Base-by-base conservation (phyloP, 2,329 filamentous ascomycete genomes). In the Aspergillus quadricinctus region DNA sequence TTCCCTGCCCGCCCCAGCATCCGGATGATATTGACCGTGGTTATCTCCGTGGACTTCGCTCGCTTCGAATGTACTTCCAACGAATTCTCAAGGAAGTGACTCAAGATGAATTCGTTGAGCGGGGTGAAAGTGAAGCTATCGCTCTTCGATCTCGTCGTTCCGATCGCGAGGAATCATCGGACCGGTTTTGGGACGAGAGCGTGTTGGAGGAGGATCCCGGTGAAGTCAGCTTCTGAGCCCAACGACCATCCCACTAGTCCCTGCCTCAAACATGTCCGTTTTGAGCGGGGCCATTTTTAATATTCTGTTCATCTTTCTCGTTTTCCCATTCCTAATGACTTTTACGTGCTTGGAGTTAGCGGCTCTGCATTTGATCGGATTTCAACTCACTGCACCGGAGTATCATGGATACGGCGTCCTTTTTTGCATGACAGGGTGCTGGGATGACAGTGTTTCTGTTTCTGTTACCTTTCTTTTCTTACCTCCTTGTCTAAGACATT, bases 41-140 rank as follows among this genome's bases (percentile, higher is more conserved):
- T 0, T 99, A 97, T 67, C 78, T 99, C 43, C 87, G 92, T 55
- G 94, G 94, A 0, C 75, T 99, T 57, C 81, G 87, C 52, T 90
- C 87, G 3, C 77, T 99, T 63, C 83, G 86, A 55, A 83, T 86
- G 69, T 97, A 97, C 72, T 96, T 99, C 67, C 81, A 92, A 65
- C 84, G 86, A 55, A 97, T 99, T 53, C 88, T 94, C 77, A 84
- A 84, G 64, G 92, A 97, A 61, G 82, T 93, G 52, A 78, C 78
- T 43, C 68, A 75, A 31, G 71, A 77, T 50, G 73, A 80, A 43
- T 74, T 74, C 49, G 67, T 75, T 37, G 76, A 79, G 61, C 68
- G 75, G 29, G 74, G 75, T 2, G 75, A 78, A 57, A 74, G 73
- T 17, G 75, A 77, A 57, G 73, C 69, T 7, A 70, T 75, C 59